Evolutionary conservation across 257 asterid species (phyloP).

Genomic region (Solanum pinnatisectum): DNA sequence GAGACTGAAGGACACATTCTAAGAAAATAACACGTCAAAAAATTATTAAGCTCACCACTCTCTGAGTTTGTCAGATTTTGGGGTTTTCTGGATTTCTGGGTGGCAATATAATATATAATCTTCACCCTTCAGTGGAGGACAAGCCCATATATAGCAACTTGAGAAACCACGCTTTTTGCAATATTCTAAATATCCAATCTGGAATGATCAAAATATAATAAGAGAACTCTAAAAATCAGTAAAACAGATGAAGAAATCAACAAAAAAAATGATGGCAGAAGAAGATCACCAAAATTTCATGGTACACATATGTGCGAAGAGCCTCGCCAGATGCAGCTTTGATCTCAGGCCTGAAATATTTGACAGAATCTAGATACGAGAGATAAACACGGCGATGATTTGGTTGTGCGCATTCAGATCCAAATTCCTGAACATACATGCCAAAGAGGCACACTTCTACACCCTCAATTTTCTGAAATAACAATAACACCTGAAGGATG

Average conservation of each 20-base stretch:
- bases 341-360: slow-evolving; percentile 96
- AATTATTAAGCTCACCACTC: slow-evolving; percentile 62
- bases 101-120: slow-evolving; percentile 96
- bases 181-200: slow-evolving; percentile 94
- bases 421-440: slow-evolving; percentile 98
- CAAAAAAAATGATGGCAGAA: not conserved
- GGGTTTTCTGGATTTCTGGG: slow-evolving; percentile 99
- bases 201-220: slow-evolving; percentile 3
- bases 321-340: slow-evolving; percentile 93
- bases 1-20: not conserved
- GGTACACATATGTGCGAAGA: slow-evolving; percentile 93
- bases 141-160: slow-evolving; percentile 99
- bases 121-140: slow-evolving; percentile 98
- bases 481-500: slow-evolving; percentile 61
- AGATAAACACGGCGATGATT: slow-evolving; percentile 98
- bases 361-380: slow-evolving; percentile 96
- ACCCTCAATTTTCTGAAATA: slow-evolving; percentile 98
- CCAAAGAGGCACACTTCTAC: slow-evolving; percentile 98
- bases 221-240: not conserved
- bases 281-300: slow-evolving; percentile 81
- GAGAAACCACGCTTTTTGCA: slow-evolving; percentile 94
- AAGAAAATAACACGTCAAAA: not conserved
- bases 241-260: not conserved
- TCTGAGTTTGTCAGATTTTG: slow-evolving; percentile 95
- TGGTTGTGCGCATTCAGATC: slow-evolving; percentile 95